Evolutionary conservation across 2,329 filamentous ascomycete species (phyloP), one percentile per base, ranked within the genome.

Genomic region (Neophaeococcomyces aloes): DNA sequence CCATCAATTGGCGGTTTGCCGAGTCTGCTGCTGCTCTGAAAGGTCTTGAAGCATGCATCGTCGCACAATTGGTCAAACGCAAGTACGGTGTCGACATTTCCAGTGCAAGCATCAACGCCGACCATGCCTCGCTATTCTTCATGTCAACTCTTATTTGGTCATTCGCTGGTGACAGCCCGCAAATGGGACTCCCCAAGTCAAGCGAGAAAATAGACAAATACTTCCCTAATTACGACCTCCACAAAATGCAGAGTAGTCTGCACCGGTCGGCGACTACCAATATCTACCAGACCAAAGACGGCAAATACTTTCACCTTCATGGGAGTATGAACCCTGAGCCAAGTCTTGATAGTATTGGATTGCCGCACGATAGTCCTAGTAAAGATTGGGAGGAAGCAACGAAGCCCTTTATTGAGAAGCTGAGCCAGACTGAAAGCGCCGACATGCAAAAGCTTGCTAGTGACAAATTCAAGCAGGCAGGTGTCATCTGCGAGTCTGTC

Each of bases 171-270:
- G 58, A 60, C 18, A 56, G 59, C 13, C 48, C 44, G 15, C 21
- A 36, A 18, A 44, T 45, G 19, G 30, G 27, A 14, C 3, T 60
- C 44, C 52, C 53, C 23, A 49, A 47, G 6, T 42, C 44, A n/a
- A 18, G 34, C 15, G 34, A 47, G 23, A 46, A 45, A 25, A 34
- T 50, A 42, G 27, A 51, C 31, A 44, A 41, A 29, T 18, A 47
- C 29, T 44, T 50, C 81, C 78, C 0, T 77, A 78, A 53, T 74
- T 83, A 32, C 78, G 67, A 32, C 75, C 78, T 14, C 78, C 79
- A 61, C 81, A 78, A 14, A 77, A 71, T 2, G 69, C 67, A 27
- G 77, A 38, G 42, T 31, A 40, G 31, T 10, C 42, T 21, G 45
- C 47, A 47, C 37, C 39, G 46, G 11, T 13, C 18, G 2, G 43